Evolutionary conservation across 805 yeast genomes (phyloP).

Genomic region (Barnettozyma botsteinii): DNA sequence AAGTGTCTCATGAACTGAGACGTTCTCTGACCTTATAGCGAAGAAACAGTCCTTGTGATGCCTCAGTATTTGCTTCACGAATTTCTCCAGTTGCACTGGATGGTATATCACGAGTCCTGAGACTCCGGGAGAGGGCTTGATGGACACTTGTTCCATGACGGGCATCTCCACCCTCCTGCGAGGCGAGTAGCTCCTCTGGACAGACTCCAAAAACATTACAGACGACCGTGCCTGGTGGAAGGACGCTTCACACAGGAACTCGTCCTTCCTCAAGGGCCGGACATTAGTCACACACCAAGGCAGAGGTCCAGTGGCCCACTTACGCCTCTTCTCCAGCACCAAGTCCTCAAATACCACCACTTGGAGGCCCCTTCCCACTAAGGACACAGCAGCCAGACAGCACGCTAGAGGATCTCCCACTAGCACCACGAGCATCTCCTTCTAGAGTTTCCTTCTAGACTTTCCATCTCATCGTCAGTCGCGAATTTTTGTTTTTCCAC

Average conservation of each 20-base stretch:
- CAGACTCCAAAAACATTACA: slow-evolving; percentile 9
- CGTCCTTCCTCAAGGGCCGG: not conserved
- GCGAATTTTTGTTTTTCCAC: not conserved
- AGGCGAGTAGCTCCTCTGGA: not conserved
- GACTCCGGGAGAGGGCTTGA: slow-evolving; percentile 11
- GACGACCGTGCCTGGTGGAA: slow-evolving; percentile 8
- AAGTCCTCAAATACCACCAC: slow-evolving; percentile 5
- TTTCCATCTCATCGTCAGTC: too few species aligned
- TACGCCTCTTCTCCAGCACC: not conserved
- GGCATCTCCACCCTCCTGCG: slow-evolving; percentile 2
- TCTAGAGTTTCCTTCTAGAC: too few species aligned
- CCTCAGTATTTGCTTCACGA: slow-evolving; percentile 1
- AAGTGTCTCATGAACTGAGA: not conserved
- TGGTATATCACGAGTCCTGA: slow-evolving; percentile 9
- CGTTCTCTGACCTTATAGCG: not conserved
- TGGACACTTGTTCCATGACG: not conserved
- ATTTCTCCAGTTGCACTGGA: slow-evolving; percentile 3
- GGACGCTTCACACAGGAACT: slow-evolving; percentile 1
- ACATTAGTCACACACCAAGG: slow-evolving; percentile 12
- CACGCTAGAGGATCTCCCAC: slow-evolving; percentile 7
- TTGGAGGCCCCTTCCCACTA: slow-evolving; percentile 1
- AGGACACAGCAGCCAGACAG: slow-evolving; percentile 1
- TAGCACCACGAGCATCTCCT: slow-evolving; percentile 13
- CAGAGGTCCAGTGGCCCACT: slow-evolving; percentile 5
- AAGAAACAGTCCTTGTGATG: not conserved